Conservation (phyloP, 352 stramenopile species). For the Pythium coloratum region DNA sequence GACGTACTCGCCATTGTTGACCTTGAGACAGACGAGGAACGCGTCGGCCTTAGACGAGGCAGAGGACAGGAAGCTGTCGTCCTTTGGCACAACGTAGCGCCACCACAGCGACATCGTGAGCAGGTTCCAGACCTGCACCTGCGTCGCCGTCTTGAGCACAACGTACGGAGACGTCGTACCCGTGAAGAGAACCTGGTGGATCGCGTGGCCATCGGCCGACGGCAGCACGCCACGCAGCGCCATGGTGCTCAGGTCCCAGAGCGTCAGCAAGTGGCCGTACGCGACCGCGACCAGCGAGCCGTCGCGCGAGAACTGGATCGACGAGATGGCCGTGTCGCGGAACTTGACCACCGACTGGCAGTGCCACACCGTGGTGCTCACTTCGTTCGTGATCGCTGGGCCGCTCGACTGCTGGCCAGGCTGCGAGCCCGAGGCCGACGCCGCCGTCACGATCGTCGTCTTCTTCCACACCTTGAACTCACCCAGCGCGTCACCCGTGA, state of each 20-base stretch:
- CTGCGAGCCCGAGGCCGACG: background rate
- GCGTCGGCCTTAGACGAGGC: conserved; percentile 37
- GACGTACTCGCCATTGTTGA: conserved; percentile 37
- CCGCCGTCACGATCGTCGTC: conserved; percentile 21
- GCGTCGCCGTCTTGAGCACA: conserved; percentile 48
- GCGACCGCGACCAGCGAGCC: conserved; percentile 83
- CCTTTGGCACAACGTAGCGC: conserved; percentile 56
- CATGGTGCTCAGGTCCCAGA: conserved; percentile 83
- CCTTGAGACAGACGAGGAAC: conserved; percentile 51
- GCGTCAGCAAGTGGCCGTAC: conserved; percentile 76
- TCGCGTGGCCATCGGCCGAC: conserved; percentile 53
- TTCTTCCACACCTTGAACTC: conserved; percentile 87
- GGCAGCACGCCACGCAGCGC: conserved; percentile 72
- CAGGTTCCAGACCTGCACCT: conserved; percentile 81
- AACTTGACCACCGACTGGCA: conserved; percentile 83
- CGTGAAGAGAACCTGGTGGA: conserved; percentile 63
- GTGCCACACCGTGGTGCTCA: conserved; percentile 47
- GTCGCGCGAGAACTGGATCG: conserved; percentile 69
- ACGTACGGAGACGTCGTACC: conserved; percentile 60
- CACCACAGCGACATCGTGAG: conserved; percentile 67
- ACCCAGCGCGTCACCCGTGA: conserved; percentile 62
- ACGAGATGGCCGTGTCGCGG: conserved; percentile 64
- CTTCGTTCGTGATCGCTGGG: conserved; percentile 20
- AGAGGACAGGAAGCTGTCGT: conserved; percentile 34
- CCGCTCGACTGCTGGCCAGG: conserved; percentile 18